Evolutionary conservation across 257 asterid species (phyloP).

Genomic region (Mitragyna speciosa): DNA sequence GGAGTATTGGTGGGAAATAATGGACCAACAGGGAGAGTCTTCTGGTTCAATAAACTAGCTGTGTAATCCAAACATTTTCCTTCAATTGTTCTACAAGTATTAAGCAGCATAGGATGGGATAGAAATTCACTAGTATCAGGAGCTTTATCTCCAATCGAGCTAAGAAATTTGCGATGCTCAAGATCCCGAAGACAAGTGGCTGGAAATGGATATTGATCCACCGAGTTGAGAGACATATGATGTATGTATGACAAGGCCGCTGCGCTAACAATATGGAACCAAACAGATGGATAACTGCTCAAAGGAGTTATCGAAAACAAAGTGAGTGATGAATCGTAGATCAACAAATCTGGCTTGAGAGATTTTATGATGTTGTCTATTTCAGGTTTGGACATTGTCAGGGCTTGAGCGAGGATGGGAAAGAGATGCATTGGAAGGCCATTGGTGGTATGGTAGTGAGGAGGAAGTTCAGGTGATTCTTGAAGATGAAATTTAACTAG

Average conservation of each 20-base stretch:
- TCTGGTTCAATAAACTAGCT: background rate
- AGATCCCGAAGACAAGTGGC: background rate
- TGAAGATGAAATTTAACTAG: slow-evolving; percentile 37
- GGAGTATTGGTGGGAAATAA: background rate
- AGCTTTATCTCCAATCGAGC: background rate
- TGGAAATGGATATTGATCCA: slow-evolving; percentile 26
- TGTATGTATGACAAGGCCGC: slow-evolving; percentile 13
- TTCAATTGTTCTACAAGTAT: slow-evolving; percentile 37
- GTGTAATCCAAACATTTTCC: slow-evolving; percentile 43
- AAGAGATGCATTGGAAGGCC: slow-evolving; percentile 50
- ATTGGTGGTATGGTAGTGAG: slow-evolving; percentile 45
- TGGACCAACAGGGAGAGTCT: slow-evolving; percentile 36
- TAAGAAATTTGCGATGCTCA: slow-evolving; percentile 1
- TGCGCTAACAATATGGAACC: slow-evolving; percentile 32
- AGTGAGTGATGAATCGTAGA: slow-evolving; percentile 26
- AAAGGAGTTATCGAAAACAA: slow-evolving; percentile 33
- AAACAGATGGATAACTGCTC: slow-evolving; percentile 14
- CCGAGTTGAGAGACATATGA: background rate
- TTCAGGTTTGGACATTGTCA: slow-evolving; percentile 23
- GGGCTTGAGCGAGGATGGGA: slow-evolving; percentile 27
- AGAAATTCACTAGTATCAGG: background rate
- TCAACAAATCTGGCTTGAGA: slow-evolving; percentile 32
- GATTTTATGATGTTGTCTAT: slow-evolving; percentile 21
- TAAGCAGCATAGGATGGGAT: slow-evolving; percentile 21
- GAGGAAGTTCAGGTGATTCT: slow-evolving; percentile 34